Conservation (phyloP, 2,329 filamentous ascomycete species). For the Talaromyces funiculosus region DNA sequence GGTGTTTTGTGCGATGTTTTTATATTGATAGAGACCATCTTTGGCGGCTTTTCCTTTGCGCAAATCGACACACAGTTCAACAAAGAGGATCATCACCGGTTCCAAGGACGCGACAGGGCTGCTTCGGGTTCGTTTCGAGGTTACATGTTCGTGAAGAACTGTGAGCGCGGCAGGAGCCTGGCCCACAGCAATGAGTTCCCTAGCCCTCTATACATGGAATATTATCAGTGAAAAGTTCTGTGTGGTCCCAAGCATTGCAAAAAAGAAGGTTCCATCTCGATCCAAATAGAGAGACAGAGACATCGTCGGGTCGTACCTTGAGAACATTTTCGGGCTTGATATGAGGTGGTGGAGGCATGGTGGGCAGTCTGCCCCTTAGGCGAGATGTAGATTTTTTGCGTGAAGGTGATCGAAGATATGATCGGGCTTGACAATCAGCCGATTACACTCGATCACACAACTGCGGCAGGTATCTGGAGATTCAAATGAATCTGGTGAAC, state of each 20-base stretch:
- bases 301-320: conserved; percentile 51
- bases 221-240: conserved; percentile 7
- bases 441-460: not conserved
- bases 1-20: conserved; percentile 99
- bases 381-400: conserved; percentile 7
- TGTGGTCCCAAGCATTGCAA: not conserved
- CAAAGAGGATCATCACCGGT: conserved; percentile 96
- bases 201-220: conserved; percentile 59
- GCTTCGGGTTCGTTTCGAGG: conserved; percentile 95
- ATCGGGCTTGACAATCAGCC: not conserved
- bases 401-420: not conserved
- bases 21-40: conserved; percentile 98
- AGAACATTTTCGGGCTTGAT: conserved; percentile 99
- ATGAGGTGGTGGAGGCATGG: conserved; percentile 90
- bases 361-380: conserved; percentile 38
- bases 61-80: conserved; percentile 93
- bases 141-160: conserved; percentile 98
- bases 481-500: conserved; percentile 2
- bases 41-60: conserved; percentile 98
- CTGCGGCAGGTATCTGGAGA: conserved; percentile 6
- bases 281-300: not conserved
- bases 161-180: conserved; percentile 88
- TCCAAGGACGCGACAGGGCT: conserved; percentile 92
- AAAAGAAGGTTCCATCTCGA: not conserved
- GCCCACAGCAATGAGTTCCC: conserved; percentile 97